phyloP scores from a whole-genome alignment of 495 filamentous ascomycete genomes.

The Penicillium coprophilum region DNA sequence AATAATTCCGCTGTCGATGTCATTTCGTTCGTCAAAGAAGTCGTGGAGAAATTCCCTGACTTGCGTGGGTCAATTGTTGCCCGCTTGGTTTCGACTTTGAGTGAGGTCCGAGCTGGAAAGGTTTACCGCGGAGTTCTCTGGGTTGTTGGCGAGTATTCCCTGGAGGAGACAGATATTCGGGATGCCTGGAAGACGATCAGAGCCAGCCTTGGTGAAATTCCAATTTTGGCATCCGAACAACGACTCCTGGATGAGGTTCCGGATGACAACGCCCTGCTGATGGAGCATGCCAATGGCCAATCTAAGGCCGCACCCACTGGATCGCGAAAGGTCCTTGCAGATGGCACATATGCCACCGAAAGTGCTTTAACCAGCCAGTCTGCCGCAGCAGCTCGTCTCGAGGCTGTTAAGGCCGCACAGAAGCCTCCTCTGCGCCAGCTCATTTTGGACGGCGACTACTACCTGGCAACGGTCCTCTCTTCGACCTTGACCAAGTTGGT shows the following conservation, averaged over 20 bases:
- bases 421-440: slow-evolving; percentile 95
- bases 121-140: slow-evolving; percentile 95
- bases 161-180: slow-evolving; percentile 89
- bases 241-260: slow-evolving; percentile 77
- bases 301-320: slow-evolving; percentile 76
- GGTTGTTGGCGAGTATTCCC: slow-evolving; percentile 96
- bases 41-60: slow-evolving; percentile 96
- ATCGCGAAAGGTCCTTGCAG: slow-evolving; percentile 87
- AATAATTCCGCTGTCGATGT: slow-evolving; percentile 96
- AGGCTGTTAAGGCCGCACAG: slow-evolving; percentile 94
- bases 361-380: slow-evolving; percentile 92
- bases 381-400: slow-evolving; percentile 82
- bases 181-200: slow-evolving; percentile 97
- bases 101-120: slow-evolving; percentile 93
- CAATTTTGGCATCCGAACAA: slow-evolving; percentile 94
- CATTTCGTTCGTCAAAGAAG: slow-evolving; percentile 97
- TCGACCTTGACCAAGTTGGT: slow-evolving; percentile 96
- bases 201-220: slow-evolving; percentile 92
- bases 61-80: slow-evolving; percentile 83
- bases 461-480: slow-evolving; percentile 90
- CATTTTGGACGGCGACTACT: slow-evolving; percentile 97
- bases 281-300: slow-evolving; percentile 81
- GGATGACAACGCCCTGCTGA: slow-evolving; percentile 62
- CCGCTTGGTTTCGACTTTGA: slow-evolving; percentile 84
- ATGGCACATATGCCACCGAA: slow-evolving; percentile 97